These are phyloP conservation scores for Thermothelomyces thermophilus DNA, from an alignment of 2,329 filamentous ascomycete genomes.

Conservation along the genomic window DNA sequence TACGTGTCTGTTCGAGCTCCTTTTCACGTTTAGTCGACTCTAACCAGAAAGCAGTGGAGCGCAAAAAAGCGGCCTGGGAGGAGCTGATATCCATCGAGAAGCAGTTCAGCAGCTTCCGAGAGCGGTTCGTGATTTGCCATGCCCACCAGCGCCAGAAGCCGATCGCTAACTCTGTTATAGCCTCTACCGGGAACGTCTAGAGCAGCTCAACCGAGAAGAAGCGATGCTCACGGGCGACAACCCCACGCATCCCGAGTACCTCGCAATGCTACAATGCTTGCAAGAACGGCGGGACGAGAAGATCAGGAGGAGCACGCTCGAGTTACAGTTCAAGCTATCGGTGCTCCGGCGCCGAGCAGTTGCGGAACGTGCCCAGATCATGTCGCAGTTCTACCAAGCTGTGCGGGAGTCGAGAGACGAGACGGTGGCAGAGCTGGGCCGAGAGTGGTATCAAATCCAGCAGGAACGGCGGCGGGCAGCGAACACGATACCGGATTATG, in stretches of 20 bases:
- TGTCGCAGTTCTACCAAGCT: slow-evolving; percentile 85
- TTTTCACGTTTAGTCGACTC: neutral
- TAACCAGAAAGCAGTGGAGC: slow-evolving; percentile 52
- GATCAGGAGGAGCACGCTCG: slow-evolving; percentile 65
- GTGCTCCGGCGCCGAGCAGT: slow-evolving; percentile 69
- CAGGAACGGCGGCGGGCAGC: slow-evolving; percentile 65
- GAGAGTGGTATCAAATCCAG: slow-evolving; percentile 90
- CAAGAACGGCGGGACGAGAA: slow-evolving; percentile 77
- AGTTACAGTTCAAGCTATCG: slow-evolving; percentile 66
- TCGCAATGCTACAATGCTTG: slow-evolving; percentile 83
- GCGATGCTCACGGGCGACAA: slow-evolving; percentile 51
- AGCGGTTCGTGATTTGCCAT: slow-evolving; percentile 49
- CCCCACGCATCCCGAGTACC: slow-evolving; percentile 82
- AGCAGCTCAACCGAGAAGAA: slow-evolving; percentile 68
- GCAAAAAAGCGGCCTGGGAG: slow-evolving; percentile 73
- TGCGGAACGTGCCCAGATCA: slow-evolving; percentile 76
- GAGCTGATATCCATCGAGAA: slow-evolving; percentile 75
- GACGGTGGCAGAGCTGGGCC: slow-evolving; percentile 71
- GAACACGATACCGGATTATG: slow-evolving; percentile 73
- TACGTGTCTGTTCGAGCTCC: slow-evolving; percentile 32
- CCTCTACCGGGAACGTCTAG: slow-evolving; percentile 81
- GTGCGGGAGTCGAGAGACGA: slow-evolving; percentile 77
- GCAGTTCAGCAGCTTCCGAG: slow-evolving; percentile 80
- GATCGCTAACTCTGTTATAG: slow-evolving; percentile 39
- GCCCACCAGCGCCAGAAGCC: neutral